Evolutionary conservation across 2,329 filamentous ascomycete genomes (phyloP).

Genomic region (Seiridium unicorne): DNA sequence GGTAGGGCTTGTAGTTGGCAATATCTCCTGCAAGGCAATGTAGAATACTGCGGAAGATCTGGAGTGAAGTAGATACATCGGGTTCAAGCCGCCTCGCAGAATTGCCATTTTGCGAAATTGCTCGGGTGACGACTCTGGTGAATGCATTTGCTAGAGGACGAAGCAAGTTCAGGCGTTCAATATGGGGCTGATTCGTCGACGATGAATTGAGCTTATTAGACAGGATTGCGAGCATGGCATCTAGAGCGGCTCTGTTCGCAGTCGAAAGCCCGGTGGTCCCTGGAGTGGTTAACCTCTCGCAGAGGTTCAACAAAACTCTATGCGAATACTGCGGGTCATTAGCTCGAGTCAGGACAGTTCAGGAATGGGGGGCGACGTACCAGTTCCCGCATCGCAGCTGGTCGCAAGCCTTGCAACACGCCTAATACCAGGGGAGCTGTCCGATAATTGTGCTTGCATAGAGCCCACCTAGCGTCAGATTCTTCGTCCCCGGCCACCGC

Average conservation of each 20-base stretch:
- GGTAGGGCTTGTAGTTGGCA: slow-evolving; percentile 18
- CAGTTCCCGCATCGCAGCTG: slow-evolving; percentile 15
- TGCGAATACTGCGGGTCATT: slow-evolving; percentile 14
- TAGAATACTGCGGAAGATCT: slow-evolving; percentile 24
- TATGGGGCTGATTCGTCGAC: background rate
- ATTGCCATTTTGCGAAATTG: background rate
- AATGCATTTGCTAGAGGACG: background rate
- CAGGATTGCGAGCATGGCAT: slow-evolving; percentile 21
- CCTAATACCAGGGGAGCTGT: slow-evolving; percentile 28
- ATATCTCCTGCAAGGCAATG: slow-evolving; percentile 28
- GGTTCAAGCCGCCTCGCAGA: background rate
- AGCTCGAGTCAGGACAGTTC: background rate
- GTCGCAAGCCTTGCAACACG: slow-evolving; percentile 26
- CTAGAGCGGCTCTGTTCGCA: slow-evolving; percentile 21
- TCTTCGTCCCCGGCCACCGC: background rate
- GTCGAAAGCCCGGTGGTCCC: background rate
- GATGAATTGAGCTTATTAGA: slow-evolving; percentile 22
- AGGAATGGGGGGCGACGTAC: slow-evolving; percentile 16
- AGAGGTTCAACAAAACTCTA: slow-evolving; percentile 15
- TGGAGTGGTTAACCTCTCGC: background rate
- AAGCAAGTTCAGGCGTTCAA: background rate
- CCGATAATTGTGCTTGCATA: slow-evolving; percentile 12
- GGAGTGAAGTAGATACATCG: slow-evolving; percentile 9
- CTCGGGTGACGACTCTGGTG: background rate
- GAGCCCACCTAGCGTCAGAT: background rate